phyloP scores from a whole-genome alignment of 345 rosid species.

The Pistacia vera region DNA sequence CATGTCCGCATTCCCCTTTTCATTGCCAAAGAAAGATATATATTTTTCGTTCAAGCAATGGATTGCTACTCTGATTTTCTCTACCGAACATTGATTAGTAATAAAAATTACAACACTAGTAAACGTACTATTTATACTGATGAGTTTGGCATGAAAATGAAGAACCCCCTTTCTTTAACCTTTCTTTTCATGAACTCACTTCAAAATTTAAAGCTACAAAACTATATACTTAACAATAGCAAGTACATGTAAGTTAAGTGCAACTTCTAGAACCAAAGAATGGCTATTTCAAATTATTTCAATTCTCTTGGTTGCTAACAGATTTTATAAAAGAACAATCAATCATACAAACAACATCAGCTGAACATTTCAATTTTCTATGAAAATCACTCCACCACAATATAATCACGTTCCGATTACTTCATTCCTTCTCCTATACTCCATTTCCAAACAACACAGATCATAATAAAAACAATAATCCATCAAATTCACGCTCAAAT shows the following conservation, averaged over 20 bases:
- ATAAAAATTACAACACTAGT: no score
- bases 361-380: not conserved
- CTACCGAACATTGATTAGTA: no score
- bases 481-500: not conserved
- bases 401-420: not conserved
- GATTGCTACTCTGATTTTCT: not conserved
- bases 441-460: conserved; percentile 2
- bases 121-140: not conserved
- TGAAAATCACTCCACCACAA: not conserved
- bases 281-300: not conserved
- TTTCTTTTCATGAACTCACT: not conserved
- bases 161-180: no score
- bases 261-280: not conserved
- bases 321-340: not conserved
- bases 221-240: not conserved
- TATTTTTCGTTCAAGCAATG: not conserved
- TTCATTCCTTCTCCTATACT: not conserved
- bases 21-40: not conserved
- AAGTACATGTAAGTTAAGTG: not conserved
- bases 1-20: not conserved
- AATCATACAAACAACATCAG: not conserved
- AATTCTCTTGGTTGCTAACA: not conserved
- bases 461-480: not conserved
- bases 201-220: not conserved
- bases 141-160: not conserved